Base-by-base conservation (phyloP, 1,139 yeast genomes). In the Ogataea hybrid region DNA sequence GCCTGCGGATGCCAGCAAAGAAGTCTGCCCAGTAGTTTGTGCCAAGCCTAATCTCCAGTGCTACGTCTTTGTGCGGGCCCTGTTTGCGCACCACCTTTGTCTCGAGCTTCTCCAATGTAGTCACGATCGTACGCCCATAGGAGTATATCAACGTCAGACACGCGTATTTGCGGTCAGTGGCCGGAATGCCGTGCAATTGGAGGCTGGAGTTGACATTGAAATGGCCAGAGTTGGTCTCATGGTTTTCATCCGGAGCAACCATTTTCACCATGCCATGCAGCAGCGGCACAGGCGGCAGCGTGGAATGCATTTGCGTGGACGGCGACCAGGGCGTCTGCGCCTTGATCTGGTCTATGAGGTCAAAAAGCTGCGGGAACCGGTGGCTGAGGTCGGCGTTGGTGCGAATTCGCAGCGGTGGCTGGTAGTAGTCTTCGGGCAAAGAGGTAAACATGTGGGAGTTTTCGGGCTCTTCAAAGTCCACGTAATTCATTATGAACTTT, bases 51-150 rank as follows among this genome's bases (percentile, higher is more conserved):
- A 66, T 27, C 20, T 56, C 53, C 22, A 64, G 37, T 6, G 50
- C 49, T 17, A 49, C 49, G 28, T 57, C 58, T 34, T 51, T 57
- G 18, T 39, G 42, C 6, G 47, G 48, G 32, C 43, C 39, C 10
- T 44, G 35, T 28, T 40, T 47, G 28, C 48, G 41, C 20, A 16
- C 41, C 11, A 41, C 27, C 32, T 45, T 50, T 7, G 57, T 20
- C 2, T 52, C 56, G 22, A 61, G 44, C 27, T 64, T 64, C 50
- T 78, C 82, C 50, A 70, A 67, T 38, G 73, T 65, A 49, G 76
- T 74, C 44, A 75, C 64, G n/a, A 78, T 72, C 46, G 73, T 77
- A 46, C 71, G 71, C 15, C 85, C 85, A 58, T 69, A 75, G 6
- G 80, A 74, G 53, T 78, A 79, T 33, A 79, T 70, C 35, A 72